Evolutionary conservation across 768 basidiomycete species (phyloP).

Genomic region (Termitomyces sp.): DNA sequence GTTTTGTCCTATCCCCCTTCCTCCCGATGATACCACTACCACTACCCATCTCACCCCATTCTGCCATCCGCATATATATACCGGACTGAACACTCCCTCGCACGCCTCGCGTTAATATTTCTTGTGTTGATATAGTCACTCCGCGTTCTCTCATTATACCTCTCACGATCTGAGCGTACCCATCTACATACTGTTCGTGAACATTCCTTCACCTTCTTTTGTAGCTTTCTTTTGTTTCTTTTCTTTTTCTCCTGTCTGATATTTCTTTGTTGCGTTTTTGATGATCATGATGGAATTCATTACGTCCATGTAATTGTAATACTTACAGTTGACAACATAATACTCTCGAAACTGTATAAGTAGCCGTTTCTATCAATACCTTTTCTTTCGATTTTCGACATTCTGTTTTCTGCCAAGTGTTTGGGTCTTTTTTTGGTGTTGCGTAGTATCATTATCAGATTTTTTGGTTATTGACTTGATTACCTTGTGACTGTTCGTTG

Average conservation of each 20-base stretch:
- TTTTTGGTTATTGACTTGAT: too few species aligned
- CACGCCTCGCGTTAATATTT: neutral
- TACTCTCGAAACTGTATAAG: conserved; percentile 16
- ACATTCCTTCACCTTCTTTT: conserved; percentile 4
- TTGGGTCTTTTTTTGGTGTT: too few species aligned
- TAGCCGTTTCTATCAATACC: conserved; percentile 1
- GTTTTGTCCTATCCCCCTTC: too few species aligned
- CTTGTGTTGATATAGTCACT: conserved; percentile 10
- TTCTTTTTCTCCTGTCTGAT: too few species aligned
- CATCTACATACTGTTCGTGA: neutral
- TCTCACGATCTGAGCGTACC: neutral
- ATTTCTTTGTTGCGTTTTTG: too few species aligned
- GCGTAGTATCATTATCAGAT: too few species aligned
- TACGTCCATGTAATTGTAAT: conserved; percentile 16
- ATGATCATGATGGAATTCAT: conserved; percentile 9
- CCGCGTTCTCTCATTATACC: neutral
- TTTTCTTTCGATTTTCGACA: neutral
- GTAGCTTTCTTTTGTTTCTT: conserved; percentile 4
- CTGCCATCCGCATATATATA: neutral
- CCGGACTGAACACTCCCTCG: neutral
- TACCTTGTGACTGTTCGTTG: too few species aligned
- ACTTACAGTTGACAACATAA: too few species aligned
- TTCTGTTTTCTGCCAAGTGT: neutral
- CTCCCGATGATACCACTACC: neutral
- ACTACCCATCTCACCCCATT: neutral